phyloP scores from a whole-genome alignment of 345 rosid genomes.

The Triadica sebifera region DNA sequence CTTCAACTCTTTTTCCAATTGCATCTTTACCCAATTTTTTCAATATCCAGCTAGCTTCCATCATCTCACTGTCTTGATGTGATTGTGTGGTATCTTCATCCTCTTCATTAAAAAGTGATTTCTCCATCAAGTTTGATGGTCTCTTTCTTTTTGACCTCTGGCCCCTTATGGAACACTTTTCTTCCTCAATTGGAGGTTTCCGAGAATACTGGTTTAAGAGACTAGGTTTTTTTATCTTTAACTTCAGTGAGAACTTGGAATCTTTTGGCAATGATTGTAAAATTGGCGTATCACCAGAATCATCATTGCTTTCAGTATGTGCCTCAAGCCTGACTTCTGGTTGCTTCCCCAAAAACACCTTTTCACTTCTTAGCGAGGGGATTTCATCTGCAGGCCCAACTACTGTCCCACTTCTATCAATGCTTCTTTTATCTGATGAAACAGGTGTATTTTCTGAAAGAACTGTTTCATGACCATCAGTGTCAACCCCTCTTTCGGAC shows the following conservation, averaged over 20 bases:
- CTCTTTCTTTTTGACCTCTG: conserved; percentile 97
- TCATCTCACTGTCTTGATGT: conserved; percentile 73
- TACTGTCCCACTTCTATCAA: conserved; percentile 40
- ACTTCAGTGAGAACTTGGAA: conserved; percentile 69
- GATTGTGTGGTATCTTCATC: conserved; percentile 35
- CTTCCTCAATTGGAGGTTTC: conserved; percentile 53
- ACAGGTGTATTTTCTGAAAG: conserved; percentile 39
- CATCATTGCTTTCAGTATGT: conserved; percentile 52
- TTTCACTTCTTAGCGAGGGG: conserved; percentile 41
- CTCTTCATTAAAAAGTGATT: conserved; percentile 51
- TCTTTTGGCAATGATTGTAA: conserved; percentile 57
- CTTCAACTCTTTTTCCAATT: conserved; percentile 84
- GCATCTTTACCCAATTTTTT: conserved; percentile 92
- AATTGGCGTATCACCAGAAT: conserved; percentile 43
- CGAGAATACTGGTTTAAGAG: conserved; percentile 55
- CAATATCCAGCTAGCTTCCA: conserved; percentile 97
- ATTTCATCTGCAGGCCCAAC: conserved; percentile 30
- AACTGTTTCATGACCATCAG: conserved; percentile 38
- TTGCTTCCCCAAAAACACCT: conserved; percentile 41
- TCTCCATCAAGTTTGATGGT: conserved; percentile 59
- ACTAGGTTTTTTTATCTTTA: conserved; percentile 76
- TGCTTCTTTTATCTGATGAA: conserved; percentile 45
- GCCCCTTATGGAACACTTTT: conserved; percentile 67
- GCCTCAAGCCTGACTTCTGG: conserved; percentile 44
- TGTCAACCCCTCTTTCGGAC: conserved; percentile 30